A percentile compares a stretch with the other conserved stretches of the same genome.
phyloP scores from a whole-genome alignment of 352 stramenopile genomes.

The Pythium rhizo-oryzae region DNA sequence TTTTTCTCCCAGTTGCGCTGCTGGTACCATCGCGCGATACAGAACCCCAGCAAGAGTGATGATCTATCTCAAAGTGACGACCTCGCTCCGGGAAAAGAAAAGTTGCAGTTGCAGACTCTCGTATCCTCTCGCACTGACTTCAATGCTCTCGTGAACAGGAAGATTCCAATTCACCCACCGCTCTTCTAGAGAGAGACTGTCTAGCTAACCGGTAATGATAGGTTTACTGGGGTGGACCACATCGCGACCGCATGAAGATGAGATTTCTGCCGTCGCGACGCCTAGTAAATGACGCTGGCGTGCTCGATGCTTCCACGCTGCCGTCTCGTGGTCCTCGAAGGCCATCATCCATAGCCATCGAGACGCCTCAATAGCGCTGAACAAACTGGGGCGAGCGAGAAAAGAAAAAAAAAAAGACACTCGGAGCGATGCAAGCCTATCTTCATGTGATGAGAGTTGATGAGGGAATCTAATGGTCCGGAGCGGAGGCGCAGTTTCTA shows the following conservation, averaged over 20 bases:
- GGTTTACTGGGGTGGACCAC: neutral
- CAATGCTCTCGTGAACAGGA: conserved; percentile 27
- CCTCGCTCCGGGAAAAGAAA: conserved; percentile 5
- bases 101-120: conserved; percentile 23
- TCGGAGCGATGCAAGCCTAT: neutral
- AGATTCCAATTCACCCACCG: neutral
- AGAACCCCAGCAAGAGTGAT: neutral
- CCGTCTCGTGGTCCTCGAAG: too few relatives aligned
- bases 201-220: neutral
- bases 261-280: too few relatives aligned
- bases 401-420: neutral
- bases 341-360: too few relatives aligned
- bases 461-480: conserved; percentile 1
- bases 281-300: too few relatives aligned
- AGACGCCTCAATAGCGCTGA: neutral
- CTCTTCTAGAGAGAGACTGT: conserved; percentile 8
- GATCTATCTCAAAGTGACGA: conserved; percentile 23
- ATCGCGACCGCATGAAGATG: neutral
- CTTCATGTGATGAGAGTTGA: neutral
- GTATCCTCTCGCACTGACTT: conserved; percentile 13
- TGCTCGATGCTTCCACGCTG: too few relatives aligned
- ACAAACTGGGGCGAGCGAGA: neutral
- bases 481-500: neutral
- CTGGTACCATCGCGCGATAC: too few relatives aligned
- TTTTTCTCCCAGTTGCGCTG: neutral